Conservation (phyloP, 2,329 filamentous ascomycete species). For the Ophiobolus disseminans region DNA sequence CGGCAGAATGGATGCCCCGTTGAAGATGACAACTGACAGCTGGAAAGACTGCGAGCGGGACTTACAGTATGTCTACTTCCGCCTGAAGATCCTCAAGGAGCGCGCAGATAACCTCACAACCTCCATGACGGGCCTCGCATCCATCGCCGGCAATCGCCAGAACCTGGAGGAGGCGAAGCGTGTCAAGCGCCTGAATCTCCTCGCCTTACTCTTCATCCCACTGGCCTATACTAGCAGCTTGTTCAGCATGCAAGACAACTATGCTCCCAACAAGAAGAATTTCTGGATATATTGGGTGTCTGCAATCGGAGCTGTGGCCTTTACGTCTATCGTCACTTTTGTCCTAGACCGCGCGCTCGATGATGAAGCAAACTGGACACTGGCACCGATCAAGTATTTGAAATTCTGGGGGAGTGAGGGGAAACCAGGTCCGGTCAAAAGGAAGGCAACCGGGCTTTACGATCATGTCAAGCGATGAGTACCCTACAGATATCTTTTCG, state of each 20-base stretch:
- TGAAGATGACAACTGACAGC: neutral
- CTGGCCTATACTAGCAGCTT: slow-evolving; percentile 41
- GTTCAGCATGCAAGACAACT: slow-evolving; percentile 45
- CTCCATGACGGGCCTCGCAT: slow-evolving; percentile 44
- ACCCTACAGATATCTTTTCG: too few relatives aligned
- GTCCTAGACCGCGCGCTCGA: slow-evolving; percentile 36
- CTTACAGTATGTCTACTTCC: slow-evolving; percentile 44
- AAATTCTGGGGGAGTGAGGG: slow-evolving; percentile 23
- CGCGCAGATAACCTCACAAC: slow-evolving; percentile 44
- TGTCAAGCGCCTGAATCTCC: slow-evolving; percentile 41
- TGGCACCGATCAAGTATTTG: slow-evolving; percentile 10
- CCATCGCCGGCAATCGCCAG: slow-evolving; percentile 44
- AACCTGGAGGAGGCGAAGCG: slow-evolving; percentile 46
- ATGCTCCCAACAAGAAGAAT: slow-evolving; percentile 31
- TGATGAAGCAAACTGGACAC: slow-evolving; percentile 38
- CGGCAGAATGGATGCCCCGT: slow-evolving; percentile 1
- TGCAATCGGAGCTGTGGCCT: slow-evolving; percentile 30
- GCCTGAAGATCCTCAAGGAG: slow-evolving; percentile 41
- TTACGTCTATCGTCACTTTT: slow-evolving; percentile 35
- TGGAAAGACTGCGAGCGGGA: slow-evolving; percentile 41
- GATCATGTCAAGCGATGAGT: slow-evolving; percentile 1
- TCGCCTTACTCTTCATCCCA: slow-evolving; percentile 45
- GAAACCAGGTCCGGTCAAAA: slow-evolving; percentile 5
- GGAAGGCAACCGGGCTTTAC: slow-evolving; percentile 21
- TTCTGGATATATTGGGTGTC: slow-evolving; percentile 39